phyloP scores from a whole-genome alignment of 2,329 filamentous ascomycete species.

The Gnomoniopsis smithogilvyi region DNA sequence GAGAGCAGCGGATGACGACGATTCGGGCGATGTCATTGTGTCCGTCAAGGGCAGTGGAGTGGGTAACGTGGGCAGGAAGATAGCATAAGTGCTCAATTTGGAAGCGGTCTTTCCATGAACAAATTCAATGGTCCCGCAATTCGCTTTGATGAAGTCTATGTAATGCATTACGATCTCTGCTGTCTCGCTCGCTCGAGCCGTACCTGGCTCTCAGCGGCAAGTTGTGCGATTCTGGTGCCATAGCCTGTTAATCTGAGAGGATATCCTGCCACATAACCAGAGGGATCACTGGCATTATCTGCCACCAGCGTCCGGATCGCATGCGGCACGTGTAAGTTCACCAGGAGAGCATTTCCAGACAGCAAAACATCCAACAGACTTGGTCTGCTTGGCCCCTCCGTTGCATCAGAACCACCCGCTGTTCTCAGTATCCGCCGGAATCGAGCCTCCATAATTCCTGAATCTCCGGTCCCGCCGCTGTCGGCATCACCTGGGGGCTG shows the following conservation, averaged over 20 bases:
- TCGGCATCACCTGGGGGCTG: conserved; percentile 20
- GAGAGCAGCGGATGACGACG: conserved; percentile 65
- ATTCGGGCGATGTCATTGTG: conserved; percentile 73
- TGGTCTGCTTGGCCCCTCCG: conserved; percentile 29
- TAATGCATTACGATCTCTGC: conserved; percentile 5
- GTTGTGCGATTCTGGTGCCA: conserved; percentile 49
- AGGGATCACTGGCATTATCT: conserved; percentile 35
- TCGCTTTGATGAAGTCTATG: conserved; percentile 23
- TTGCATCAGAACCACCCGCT: conserved; percentile 20
- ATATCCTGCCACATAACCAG: conserved; percentile 43
- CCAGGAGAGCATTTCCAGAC: conserved; percentile 53
- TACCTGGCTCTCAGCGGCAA: conserved; percentile 43
- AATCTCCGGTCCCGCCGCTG: conserved; percentile 23
- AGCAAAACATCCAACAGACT: conserved; percentile 46
- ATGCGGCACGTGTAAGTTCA: conserved; percentile 51
- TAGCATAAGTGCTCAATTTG: conserved; percentile 46
- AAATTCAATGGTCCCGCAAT: conserved; percentile 23
- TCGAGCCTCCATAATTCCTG: conserved; percentile 8
- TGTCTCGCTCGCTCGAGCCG: conserved; percentile 24
- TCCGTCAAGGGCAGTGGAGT: conserved; percentile 92
- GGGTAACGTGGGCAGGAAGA: conserved; percentile 91
- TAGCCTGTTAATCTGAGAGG: conserved; percentile 54
- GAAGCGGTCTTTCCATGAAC: not conserved
- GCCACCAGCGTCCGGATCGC: conserved; percentile 45
- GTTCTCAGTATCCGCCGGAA: conserved; percentile 18